Evolutionary conservation across 2,329 filamentous ascomycete genomes (phyloP).

Genomic region (Penicillium nordicum): DNA sequence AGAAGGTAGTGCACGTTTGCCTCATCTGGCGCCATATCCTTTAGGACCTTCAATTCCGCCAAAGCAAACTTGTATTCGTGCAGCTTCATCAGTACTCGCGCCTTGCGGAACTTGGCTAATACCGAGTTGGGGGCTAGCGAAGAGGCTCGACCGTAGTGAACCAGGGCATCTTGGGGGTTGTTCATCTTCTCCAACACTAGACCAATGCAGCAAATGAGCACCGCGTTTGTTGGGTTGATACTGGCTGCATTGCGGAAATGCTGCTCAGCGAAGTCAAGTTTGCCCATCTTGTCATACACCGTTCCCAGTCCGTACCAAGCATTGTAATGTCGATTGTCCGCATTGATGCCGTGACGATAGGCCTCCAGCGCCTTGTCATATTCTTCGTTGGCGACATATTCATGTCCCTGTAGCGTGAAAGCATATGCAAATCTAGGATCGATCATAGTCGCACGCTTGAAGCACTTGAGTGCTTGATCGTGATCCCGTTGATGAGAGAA

Average conservation of each 20-base stretch:
- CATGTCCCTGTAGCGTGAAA: constrained; percentile 92
- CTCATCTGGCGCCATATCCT: constrained; percentile 88
- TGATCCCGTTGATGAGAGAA: constrained; percentile 91
- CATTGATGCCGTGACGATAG: constrained; percentile 80
- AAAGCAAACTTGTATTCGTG: constrained; percentile 67
- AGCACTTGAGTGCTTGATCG: constrained; percentile 89
- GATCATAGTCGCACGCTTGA: constrained; percentile 88
- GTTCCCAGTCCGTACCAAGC: constrained; percentile 88
- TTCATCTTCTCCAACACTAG: constrained; percentile 85
- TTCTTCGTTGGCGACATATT: constrained; percentile 93
- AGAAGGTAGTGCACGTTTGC: constrained; percentile 94
- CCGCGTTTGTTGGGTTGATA: constrained; percentile 92
- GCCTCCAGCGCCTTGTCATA: constrained; percentile 89
- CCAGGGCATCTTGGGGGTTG: constrained; percentile 71
- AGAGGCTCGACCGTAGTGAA: constrained; percentile 78
- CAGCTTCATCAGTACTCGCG: constrained; percentile 77
- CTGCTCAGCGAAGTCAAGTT: constrained; percentile 83
- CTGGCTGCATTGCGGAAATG: constrained; percentile 84
- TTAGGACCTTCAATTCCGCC: constrained; percentile 78
- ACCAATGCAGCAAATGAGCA: constrained; percentile 89
- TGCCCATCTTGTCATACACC: constrained; percentile 86
- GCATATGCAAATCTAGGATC: constrained; percentile 91
- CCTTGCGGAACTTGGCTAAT: constrained; percentile 88
- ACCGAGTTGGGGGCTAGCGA: constrained; percentile 77
- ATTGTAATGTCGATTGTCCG: constrained; percentile 89